Percentiles rank a stretch among this genome's conserved stretches.
phyloP scores from a whole-genome alignment of 257 asterid genomes.

The Przewalskia tangutica region DNA sequence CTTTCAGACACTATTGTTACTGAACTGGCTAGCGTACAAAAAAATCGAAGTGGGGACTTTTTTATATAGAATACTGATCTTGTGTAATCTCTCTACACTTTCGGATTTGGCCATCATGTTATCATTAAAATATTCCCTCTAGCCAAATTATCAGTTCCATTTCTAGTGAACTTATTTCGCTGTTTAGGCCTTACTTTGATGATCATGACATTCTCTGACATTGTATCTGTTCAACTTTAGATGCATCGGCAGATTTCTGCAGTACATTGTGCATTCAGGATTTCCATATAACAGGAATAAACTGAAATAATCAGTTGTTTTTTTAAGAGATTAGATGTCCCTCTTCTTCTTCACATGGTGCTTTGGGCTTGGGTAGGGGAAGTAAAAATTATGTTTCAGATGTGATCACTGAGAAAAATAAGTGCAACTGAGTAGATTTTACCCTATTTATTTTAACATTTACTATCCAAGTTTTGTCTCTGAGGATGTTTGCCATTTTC shows the following conservation, averaged over 20 bases:
- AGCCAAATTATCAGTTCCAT: neutral
- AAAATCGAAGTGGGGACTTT: neutral
- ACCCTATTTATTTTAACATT: neutral
- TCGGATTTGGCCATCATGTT: neutral
- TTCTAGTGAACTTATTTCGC: neutral
- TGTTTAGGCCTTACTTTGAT: neutral
- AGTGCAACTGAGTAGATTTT: neutral
- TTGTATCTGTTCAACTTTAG: neutral
- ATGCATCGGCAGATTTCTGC: neutral
- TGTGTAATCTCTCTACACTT: neutral
- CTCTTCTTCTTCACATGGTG: neutral
- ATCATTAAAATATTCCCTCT: neutral
- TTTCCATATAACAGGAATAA: neutral
- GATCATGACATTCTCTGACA: neutral
- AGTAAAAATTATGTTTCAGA: too few relatives aligned
- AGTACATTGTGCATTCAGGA: neutral
- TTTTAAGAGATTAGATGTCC: neutral
- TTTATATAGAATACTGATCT: neutral
- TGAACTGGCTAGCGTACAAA: neutral
- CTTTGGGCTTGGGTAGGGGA: neutral
- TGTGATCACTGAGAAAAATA: neutral
- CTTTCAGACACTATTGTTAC: neutral
- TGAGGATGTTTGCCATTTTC: neutral
- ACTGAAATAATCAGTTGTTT: neutral
- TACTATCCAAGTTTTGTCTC: neutral